phyloP scores from a whole-genome alignment of 164 flowering plant genomes.

The Vitis riparia region DNA sequence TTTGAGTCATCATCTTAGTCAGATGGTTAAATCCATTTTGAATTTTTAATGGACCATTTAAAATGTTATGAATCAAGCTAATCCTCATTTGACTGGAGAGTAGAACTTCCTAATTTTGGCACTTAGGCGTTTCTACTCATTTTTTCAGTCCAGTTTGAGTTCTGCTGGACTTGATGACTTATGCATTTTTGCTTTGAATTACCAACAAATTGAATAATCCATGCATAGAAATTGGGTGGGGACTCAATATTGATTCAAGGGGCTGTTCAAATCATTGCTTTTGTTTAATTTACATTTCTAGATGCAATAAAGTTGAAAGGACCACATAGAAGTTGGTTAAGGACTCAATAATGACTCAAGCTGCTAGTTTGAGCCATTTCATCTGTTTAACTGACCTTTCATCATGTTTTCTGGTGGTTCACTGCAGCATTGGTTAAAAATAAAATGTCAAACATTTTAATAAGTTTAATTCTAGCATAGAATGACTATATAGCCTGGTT shows the following conservation, averaged over 20 bases:
- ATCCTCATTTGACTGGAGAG: neutral
- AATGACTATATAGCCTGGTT: too few species aligned
- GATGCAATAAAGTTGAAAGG: neutral
- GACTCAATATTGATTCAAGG: too few species aligned
- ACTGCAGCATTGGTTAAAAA: too few species aligned
- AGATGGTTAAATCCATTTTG: neutral
- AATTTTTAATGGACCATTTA: neutral
- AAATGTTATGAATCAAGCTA: neutral
- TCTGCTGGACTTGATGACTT: neutral
- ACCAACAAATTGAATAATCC: too few species aligned
- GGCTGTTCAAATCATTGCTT: too few species aligned
- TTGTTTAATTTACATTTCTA: too few species aligned
- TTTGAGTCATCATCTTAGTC: neutral
- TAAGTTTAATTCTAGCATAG: too few species aligned
- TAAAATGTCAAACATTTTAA: too few species aligned
- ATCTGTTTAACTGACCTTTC: neutral
- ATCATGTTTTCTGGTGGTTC: neutral
- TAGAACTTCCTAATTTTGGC: neutral
- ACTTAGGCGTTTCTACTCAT: neutral
- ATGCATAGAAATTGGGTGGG: too few species aligned
- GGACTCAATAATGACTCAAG: neutral
- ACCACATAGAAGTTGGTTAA: neutral
- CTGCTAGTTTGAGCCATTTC: neutral
- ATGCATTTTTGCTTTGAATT: neutral
- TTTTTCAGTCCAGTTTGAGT: neutral